Conservation (phyloP, 176 grass and related monocot genomes). For the Eremochloa ophiuroides region DNA sequence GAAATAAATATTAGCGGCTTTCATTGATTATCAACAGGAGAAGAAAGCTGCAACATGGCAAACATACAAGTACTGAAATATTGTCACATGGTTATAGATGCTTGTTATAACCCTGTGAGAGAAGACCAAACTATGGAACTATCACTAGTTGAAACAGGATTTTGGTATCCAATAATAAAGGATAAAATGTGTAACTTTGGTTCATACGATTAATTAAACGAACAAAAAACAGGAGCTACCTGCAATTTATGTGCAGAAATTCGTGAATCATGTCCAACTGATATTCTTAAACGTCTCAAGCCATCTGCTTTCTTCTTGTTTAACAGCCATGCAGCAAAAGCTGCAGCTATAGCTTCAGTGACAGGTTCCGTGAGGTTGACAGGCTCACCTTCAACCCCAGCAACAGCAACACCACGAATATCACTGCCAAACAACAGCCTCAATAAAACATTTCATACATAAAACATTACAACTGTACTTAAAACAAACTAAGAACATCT, state of each 20-base stretch:
- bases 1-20: not conserved
- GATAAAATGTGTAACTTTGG: not conserved
- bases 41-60: not conserved
- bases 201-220: slow-evolving; percentile 6
- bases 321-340: slow-evolving; percentile 83
- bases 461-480: not conserved
- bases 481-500: not conserved
- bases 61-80: not conserved
- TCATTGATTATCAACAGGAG: not conserved
- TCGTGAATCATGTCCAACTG: slow-evolving; percentile 87
- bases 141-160: not conserved
- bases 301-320: slow-evolving; percentile 83
- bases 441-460: not conserved
- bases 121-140: not conserved
- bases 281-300: slow-evolving; percentile 75
- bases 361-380: slow-evolving; percentile 72
- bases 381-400: slow-evolving; percentile 76
- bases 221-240: slow-evolving; percentile 35
- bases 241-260: slow-evolving; percentile 94
- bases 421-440: slow-evolving; percentile 49
- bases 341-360: slow-evolving; percentile 81
- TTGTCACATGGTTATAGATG: not conserved
- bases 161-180: not conserved
- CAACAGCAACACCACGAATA: slow-evolving; percentile 96
- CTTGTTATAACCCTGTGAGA: not conserved